phyloP scores from a whole-genome alignment of 2,329 filamentous ascomycete species.

The Calonectria crousiana region DNA sequence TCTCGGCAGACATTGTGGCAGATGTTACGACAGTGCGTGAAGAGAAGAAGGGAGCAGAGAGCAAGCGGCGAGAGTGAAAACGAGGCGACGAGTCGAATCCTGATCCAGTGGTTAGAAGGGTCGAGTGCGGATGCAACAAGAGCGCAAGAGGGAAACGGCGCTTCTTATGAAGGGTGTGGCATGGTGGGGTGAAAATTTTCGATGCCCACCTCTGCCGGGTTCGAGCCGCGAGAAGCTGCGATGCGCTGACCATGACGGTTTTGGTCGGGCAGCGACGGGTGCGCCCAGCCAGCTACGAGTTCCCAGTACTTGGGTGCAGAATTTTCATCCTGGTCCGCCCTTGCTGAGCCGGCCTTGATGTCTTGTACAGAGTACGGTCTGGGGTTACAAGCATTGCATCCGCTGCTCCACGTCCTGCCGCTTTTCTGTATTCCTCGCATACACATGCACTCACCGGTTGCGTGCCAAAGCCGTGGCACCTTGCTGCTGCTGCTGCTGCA shows the following conservation, averaged over 20 bases:
- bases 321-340: slow-evolving; percentile 1
- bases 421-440: background rate
- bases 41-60: slow-evolving; percentile 19
- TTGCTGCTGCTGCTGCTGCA: background rate
- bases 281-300: slow-evolving; percentile 12
- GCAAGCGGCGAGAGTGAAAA: slow-evolving; percentile 18
- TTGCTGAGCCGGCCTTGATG: background rate
- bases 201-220: slow-evolving; percentile 37
- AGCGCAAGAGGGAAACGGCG: slow-evolving; percentile 35
- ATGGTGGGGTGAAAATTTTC: slow-evolving; percentile 45
- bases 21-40: slow-evolving; percentile 30
- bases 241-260: slow-evolving; percentile 28
- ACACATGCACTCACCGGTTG: background rate
- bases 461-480: background rate
- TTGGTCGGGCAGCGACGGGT: slow-evolving; percentile 38
- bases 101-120: slow-evolving; percentile 20
- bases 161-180: slow-evolving; percentile 35
- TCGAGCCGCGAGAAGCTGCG: slow-evolving; percentile 31
- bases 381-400: background rate
- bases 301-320: slow-evolving; percentile 14
- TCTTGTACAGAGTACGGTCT: slow-evolving; percentile 1
- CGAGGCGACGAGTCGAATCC: slow-evolving; percentile 34
- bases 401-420: background rate
- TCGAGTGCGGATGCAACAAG: slow-evolving; percentile 32
- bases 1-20: slow-evolving; percentile 67